Evolutionary conservation across 2,329 filamentous ascomycete species (phyloP).

Genomic region (Aspergillus japonicus): DNA sequence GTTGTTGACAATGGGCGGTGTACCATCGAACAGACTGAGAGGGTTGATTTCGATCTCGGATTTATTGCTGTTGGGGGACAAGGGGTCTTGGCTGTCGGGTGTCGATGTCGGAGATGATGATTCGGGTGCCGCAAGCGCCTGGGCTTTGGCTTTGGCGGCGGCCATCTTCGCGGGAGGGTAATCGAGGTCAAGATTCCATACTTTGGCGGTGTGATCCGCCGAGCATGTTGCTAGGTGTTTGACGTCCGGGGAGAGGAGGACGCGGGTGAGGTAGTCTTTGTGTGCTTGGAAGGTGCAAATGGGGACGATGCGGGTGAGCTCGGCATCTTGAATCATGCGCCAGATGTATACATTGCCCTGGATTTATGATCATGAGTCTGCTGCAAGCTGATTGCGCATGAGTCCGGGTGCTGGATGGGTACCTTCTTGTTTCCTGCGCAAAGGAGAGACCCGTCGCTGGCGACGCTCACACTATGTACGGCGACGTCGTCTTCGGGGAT

Average conservation of each 20-base stretch:
- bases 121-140: constrained; percentile 14
- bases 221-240: constrained; percentile 93
- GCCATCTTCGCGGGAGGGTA: constrained; percentile 42
- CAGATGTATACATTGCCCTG: constrained; percentile 97
- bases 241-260: constrained; percentile 88
- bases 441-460: constrained; percentile 86
- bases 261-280: constrained; percentile 87
- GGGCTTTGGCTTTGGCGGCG: constrained; percentile 23
- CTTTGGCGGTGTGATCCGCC: constrained; percentile 90
- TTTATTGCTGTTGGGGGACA: constrained; percentile 21
- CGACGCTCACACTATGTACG: constrained; percentile 91
- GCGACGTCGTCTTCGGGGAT: constrained; percentile 95
- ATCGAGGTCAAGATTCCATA: constrained; percentile 87
- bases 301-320: constrained; percentile 79
- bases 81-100: constrained; percentile 20
- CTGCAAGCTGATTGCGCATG: not conserved
- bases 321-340: constrained; percentile 81
- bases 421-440: constrained; percentile 92
- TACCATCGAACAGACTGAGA: constrained; percentile 30
- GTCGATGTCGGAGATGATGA: constrained; percentile 16
- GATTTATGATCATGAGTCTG: not conserved
- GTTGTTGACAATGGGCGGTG: constrained; percentile 23
- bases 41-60: constrained; percentile 21
- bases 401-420: constrained; percentile 18
- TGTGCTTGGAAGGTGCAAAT: constrained; percentile 88